Conservation (phyloP, 2,329 filamentous ascomycete species). For the Verticillium zaregamsianum region DNA sequence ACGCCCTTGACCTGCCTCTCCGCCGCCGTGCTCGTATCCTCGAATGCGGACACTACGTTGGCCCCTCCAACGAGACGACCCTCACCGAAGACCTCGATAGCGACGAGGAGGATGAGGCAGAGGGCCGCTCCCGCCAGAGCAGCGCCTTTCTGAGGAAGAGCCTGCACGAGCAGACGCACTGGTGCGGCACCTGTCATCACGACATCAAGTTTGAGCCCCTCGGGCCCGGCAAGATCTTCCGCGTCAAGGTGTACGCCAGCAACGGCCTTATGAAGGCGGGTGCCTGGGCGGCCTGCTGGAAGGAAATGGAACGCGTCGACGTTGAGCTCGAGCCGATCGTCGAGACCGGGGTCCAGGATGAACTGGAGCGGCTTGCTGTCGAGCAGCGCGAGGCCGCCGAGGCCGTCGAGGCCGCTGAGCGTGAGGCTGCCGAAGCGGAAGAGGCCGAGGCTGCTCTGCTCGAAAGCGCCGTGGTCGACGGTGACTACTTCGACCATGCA, state of each 20-base stretch:
- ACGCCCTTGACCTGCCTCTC: slow-evolving; percentile 61
- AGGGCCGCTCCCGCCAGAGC: slow-evolving; percentile 20
- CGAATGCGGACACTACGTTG: slow-evolving; percentile 73
- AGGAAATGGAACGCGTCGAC: slow-evolving; percentile 97
- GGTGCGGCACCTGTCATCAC: slow-evolving; percentile 52
- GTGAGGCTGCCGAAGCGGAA: neutral
- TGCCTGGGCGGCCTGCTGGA: slow-evolving; percentile 92
- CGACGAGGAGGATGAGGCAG: slow-evolving; percentile 34
- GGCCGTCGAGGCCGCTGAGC: slow-evolving; percentile 15
- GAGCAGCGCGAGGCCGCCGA: slow-evolving; percentile 32
- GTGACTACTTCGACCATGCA: neutral
- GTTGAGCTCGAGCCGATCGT: slow-evolving; percentile 81
- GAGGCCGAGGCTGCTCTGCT: neutral
- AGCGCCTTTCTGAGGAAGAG: slow-evolving; percentile 7
- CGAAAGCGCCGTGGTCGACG: neutral
- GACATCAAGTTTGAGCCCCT: slow-evolving; percentile 53
- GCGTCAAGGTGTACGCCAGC: slow-evolving; percentile 86
- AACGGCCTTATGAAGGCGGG: slow-evolving; percentile 91
- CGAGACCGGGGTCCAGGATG: slow-evolving; percentile 49
- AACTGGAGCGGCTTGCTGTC: slow-evolving; percentile 52
- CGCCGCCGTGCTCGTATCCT: slow-evolving; percentile 62
- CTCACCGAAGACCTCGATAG: slow-evolving; percentile 39
- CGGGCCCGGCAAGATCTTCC: slow-evolving; percentile 57
- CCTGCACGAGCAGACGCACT: slow-evolving; percentile 37
- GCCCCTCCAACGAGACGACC: slow-evolving; percentile 48